Evolutionary conservation across 805 yeast genomes (phyloP), one percentile per base, ranked within the genome.

Genomic region (Saccharomyces cerevisiae): DNA sequence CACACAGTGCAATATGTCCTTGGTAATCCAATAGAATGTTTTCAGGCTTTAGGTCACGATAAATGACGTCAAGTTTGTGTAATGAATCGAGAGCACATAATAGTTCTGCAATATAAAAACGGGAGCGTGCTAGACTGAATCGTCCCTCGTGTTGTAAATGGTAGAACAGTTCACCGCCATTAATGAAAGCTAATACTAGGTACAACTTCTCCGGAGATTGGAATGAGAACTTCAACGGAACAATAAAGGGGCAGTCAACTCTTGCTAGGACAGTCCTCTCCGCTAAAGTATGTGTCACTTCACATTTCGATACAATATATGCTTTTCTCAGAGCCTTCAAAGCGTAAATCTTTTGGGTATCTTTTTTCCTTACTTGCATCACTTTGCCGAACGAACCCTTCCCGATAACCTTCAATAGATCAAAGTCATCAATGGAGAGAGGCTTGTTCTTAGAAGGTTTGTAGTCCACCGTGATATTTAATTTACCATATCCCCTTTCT

Each of bases 361-460:
- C 98, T 62, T 87, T 88, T 72, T 92, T 92, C 58, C 89, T 83
- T 47, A 92, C 98, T 71, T 92, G 98, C 97, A 92, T 92, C 52
- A 92, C 98, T 72, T 92, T 92, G 51, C 98, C 98, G 69, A 92
- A 92, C 13, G 97, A 89, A 3, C 98, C 98, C 70, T 92, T 92
- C 41, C 98, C 98, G 53, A 92, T 89, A 30, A 92, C 98, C 71
- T 92, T 92, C 61, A 92, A 78, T 50, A 92, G 74, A 63, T 89
- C 96, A 72, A 92, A 91, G 65, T 91, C 96, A 54, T 89, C 96
- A 59, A 92, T 89, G 1, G 89, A 77, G 48, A 92, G 75, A 50
- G 85, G 85, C 58, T 83, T 80, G 67, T 79, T 81, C 57, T 70
- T 78, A 54, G 79, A 75, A 27, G 89, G 85, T 68, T 82, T 83